These are phyloP conservation scores for Plasmodium vivax DNA, from an alignment of 169 alveolate genomes.

Conservation along the genomic window DNA sequence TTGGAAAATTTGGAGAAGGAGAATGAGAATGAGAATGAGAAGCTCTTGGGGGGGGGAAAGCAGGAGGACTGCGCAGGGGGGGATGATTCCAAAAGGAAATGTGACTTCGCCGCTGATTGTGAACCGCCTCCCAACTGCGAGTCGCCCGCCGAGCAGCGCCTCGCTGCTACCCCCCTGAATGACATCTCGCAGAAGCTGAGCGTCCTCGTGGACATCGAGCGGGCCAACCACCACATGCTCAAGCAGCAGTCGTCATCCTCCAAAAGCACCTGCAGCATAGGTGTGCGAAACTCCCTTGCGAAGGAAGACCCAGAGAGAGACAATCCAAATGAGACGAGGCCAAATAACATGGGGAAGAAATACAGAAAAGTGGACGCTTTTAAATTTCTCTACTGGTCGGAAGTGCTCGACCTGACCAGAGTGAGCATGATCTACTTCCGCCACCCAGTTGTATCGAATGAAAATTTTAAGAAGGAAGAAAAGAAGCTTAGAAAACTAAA, in stretches of 20 bases:
- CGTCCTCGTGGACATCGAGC: neutral
- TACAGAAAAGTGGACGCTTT: slow-evolving; percentile 12
- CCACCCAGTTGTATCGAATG: slow-evolving; percentile 63
- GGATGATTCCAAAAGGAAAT: neutral
- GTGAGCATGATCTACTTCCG: slow-evolving; percentile 73
- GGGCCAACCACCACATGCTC: neutral
- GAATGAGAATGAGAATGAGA: slow-evolving; percentile 29
- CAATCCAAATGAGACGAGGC: neutral
- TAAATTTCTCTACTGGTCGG: slow-evolving; percentile 68
- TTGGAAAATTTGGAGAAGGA: slow-evolving; percentile 42
- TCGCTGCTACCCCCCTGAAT: neutral
- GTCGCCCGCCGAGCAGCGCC: neutral
- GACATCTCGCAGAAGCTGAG: slow-evolving; percentile 8
- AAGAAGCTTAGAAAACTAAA: slow-evolving; percentile 42
- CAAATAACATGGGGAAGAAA: slow-evolving; percentile 9
- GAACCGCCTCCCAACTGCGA: neutral
- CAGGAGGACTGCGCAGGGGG: neutral
- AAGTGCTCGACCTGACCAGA: slow-evolving; percentile 61
- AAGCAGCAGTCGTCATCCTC: neutral
- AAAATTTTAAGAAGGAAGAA: slow-evolving; percentile 60
- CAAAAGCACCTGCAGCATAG: neutral
- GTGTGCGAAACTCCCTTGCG: neutral
- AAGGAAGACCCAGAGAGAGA: neutral
- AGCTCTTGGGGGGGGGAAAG: neutral
- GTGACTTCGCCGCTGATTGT: neutral